Conservation (phyloP, 495 filamentous ascomycete species). For the Xylaria sp. region DNA sequence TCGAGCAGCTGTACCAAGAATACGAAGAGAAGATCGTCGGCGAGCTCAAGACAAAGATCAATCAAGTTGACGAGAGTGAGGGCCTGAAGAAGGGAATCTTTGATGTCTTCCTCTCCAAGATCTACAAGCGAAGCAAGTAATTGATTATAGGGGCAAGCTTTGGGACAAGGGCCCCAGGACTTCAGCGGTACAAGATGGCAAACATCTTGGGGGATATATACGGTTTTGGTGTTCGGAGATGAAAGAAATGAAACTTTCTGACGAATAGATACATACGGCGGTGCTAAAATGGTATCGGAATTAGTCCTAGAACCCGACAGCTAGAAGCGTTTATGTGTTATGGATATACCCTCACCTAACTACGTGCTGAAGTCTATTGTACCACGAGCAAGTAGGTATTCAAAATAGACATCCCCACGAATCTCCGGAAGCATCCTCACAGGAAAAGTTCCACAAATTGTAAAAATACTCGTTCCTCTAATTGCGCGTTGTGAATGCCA, state of each 20-base stretch:
- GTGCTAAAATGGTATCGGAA: background rate
- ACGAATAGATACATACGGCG: background rate
- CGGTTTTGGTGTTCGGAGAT: background rate
- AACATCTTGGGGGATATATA: background rate
- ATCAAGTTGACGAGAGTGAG: slow-evolving; percentile 77
- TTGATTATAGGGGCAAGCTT: slow-evolving; percentile 4
- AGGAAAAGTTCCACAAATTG: too few species aligned
- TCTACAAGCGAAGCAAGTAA: slow-evolving; percentile 95
- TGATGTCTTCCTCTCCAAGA: slow-evolving; percentile 89
- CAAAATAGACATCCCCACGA: too few species aligned
- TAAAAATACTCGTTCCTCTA: too few species aligned
- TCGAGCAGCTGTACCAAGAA: slow-evolving; percentile 80
- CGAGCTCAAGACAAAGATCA: slow-evolving; percentile 77
- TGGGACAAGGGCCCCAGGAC: background rate
- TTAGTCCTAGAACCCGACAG: background rate
- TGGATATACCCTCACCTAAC: slow-evolving; percentile 9
- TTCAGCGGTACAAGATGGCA: background rate
- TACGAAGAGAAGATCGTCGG: slow-evolving; percentile 87
- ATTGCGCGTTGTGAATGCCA: too few species aligned
- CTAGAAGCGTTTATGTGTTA: slow-evolving; percentile 5
- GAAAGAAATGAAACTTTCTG: background rate
- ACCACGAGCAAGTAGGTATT: background rate
- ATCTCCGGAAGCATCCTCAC: too few species aligned
- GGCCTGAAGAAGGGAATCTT: slow-evolving; percentile 91
- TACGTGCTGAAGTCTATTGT: background rate